phyloP scores from a whole-genome alignment of 2,329 filamentous ascomycete species.

The Karstenula rhodostoma region DNA sequence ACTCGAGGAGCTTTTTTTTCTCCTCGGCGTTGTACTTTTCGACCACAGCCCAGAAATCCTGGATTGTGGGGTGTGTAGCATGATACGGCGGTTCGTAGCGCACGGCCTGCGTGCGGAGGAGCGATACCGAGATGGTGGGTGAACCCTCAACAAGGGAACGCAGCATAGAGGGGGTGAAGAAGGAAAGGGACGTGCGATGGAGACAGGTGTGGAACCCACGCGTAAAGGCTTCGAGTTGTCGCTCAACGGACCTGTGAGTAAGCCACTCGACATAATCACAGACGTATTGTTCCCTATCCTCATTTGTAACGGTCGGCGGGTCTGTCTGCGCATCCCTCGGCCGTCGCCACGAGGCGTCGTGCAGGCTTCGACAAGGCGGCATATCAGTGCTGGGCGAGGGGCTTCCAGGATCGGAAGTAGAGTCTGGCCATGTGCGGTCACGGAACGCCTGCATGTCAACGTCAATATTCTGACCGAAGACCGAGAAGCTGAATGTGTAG shows the following conservation, averaged over 20 bases:
- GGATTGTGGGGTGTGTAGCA: constrained; percentile 71
- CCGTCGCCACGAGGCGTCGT: constrained; percentile 7
- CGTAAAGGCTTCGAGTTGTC: constrained; percentile 82
- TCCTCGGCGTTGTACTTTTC: constrained; percentile 71
- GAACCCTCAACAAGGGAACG: constrained; percentile 84
- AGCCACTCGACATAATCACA: constrained; percentile 86
- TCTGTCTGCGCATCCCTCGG: constrained; percentile 47
- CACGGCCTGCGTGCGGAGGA: constrained; percentile 71
- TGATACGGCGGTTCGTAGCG: constrained; percentile 84
- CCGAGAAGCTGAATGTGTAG: constrained; percentile 81
- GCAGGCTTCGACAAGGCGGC: constrained; percentile 1
- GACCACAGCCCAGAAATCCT: constrained; percentile 86
- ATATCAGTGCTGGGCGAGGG: not conserved
- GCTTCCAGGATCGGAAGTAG: not conserved
- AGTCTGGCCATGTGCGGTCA: constrained; percentile 7
- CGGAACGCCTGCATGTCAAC: constrained; percentile 60
- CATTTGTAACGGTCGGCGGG: constrained; percentile 78
- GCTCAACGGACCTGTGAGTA: constrained; percentile 76
- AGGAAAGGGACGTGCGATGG: constrained; percentile 70
- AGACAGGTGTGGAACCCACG: constrained; percentile 82
- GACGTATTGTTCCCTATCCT: constrained; percentile 80
- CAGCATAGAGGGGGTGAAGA: constrained; percentile 59
- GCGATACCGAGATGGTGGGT: constrained; percentile 75
- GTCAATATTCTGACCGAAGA: constrained; percentile 62
- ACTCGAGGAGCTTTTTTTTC: constrained; percentile 82